phyloP scores from a whole-genome alignment of 2,329 filamentous ascomycete species.

The Dothidotthia symphoricarpi region DNA sequence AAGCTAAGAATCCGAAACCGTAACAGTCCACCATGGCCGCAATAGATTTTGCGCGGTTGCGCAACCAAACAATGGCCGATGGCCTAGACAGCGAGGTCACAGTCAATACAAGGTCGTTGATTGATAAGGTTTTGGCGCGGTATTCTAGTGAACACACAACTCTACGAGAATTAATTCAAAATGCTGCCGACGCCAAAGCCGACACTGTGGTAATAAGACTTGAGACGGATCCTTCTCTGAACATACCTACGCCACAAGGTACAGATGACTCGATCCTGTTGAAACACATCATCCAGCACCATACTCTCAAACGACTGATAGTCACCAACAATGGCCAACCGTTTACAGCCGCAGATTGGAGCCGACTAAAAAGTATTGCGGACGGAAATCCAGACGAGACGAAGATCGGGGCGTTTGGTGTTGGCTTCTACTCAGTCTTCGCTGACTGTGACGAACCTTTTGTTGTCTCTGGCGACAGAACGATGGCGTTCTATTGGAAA shows the following conservation, averaged over 20 bases:
- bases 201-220: conserved; percentile 86
- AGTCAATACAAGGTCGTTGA: conserved; percentile 92
- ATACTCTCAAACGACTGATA: conserved; percentile 82
- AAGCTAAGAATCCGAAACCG: neutral
- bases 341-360: conserved; percentile 90
- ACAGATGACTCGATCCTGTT: conserved; percentile 69
- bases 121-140: conserved; percentile 94
- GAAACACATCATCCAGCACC: conserved; percentile 79
- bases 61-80: conserved; percentile 83
- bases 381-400: conserved; percentile 98
- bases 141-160: conserved; percentile 94
- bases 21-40: conserved; percentile 26
- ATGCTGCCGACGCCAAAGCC: conserved; percentile 95
- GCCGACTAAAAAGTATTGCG: conserved; percentile 90
- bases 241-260: conserved; percentile 65
- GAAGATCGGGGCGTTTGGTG: conserved; percentile 97
- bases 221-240: conserved; percentile 82
- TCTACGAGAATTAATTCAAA: conserved; percentile 91
- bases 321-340: conserved; percentile 89
- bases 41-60: conserved; percentile 64
- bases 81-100: conserved; percentile 96
- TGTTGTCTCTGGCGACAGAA: conserved; percentile 85
- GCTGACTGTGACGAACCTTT: conserved; percentile 98
- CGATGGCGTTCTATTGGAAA: conserved; percentile 99
- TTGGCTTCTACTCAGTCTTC: conserved; percentile 98